phyloP scores from a whole-genome alignment of 495 filamentous ascomycete genomes.

The Podospora anserina region DNA sequence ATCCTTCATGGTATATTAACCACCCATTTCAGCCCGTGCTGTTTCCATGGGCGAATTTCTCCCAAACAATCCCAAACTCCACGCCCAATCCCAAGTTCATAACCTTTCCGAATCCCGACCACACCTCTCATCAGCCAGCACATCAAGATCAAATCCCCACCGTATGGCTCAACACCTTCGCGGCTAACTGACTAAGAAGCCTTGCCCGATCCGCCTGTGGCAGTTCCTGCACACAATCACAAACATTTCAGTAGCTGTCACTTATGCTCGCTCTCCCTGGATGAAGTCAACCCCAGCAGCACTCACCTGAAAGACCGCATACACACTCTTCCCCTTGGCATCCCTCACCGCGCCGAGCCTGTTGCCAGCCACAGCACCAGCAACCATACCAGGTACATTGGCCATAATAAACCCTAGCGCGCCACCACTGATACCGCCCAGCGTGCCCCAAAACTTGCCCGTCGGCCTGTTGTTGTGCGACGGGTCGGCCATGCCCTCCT shows the following conservation, averaged over 20 bases:
- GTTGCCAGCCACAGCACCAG: conserved; percentile 91
- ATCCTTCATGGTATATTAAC: not conserved
- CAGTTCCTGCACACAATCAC: conserved; percentile 50
- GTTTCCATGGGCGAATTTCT: not conserved
- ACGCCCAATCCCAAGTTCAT: not conserved
- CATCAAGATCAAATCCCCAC: conserved; percentile 38
- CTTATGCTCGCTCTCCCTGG: not conserved
- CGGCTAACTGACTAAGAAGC: conserved; percentile 70
- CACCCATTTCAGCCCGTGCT: not conserved
- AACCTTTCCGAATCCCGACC: not conserved
- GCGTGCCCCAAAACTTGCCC: conserved; percentile 76
- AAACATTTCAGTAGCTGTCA: conserved; percentile 10
- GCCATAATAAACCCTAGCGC: conserved; percentile 93
- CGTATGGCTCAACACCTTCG: conserved; percentile 64
- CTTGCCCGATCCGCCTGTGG: conserved; percentile 75
- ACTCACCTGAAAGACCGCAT: conserved; percentile 70
- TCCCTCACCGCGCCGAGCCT: conserved; percentile 83
- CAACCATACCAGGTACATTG: conserved; percentile 83
- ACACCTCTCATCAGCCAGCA: not conserved
- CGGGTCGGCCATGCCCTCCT: conserved; percentile 71
- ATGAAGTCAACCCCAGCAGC: conserved; percentile 14
- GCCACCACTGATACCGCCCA: conserved; percentile 83
- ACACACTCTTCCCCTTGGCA: conserved; percentile 90
- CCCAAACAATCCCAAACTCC: conserved; percentile 9
- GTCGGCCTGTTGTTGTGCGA: conserved; percentile 56